Base-by-base conservation (phyloP, 2,329 filamentous ascomycete species). In the Harringtonia lauricola region DNA sequence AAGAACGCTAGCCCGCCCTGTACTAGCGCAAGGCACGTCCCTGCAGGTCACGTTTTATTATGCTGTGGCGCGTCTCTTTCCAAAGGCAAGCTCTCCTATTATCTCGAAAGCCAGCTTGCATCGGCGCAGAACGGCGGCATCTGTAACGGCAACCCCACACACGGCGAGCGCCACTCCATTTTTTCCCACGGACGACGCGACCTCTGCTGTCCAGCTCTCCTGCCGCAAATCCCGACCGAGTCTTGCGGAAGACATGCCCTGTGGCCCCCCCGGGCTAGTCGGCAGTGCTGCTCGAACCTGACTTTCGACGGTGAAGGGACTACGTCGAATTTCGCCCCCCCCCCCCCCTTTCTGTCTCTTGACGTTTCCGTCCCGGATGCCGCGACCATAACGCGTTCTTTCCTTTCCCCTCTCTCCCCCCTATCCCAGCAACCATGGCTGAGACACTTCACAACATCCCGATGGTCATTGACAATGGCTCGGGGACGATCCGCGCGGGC, bases 401-500 rank as follows among this genome's bases (percentile, higher is more conserved):
- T 22, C 39, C 19, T n/a, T 33, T 8, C 35, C 26, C 21, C 18
- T 26, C 21, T 8, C 41, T 26, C 22, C 34, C 28, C 6, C 29
- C 22, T 13, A 7, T 39, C 14, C 17, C 37, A 39, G 21, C 31
- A 38, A 54, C 47, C 18, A 78, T 79, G 74, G 64, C 72, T 49
- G 74, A 79, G 52, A 70, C 70, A 45, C 79, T 96, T 44, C 92
- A 95, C 72, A 98, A 98, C 73, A 89, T 88, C 54, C 89, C 92
- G 47, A 95, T 98, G 64, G 92, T 98, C 60, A 85, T 98, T 58
- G 92, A 98, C 76, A 98, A 98, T 68, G 92, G 92, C 58, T 95
- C 89, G 53, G 92, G 92, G 52, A 98, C 92, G 5, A 96, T 98
- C 61, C 80, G 94, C 61, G 92, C 92, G 43, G 92, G 92, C 19